Evolutionary conservation across 2,329 filamentous ascomycete genomes (phyloP), one percentile per base, ranked within the genome.

Genomic region (Penicillium sp.): DNA sequence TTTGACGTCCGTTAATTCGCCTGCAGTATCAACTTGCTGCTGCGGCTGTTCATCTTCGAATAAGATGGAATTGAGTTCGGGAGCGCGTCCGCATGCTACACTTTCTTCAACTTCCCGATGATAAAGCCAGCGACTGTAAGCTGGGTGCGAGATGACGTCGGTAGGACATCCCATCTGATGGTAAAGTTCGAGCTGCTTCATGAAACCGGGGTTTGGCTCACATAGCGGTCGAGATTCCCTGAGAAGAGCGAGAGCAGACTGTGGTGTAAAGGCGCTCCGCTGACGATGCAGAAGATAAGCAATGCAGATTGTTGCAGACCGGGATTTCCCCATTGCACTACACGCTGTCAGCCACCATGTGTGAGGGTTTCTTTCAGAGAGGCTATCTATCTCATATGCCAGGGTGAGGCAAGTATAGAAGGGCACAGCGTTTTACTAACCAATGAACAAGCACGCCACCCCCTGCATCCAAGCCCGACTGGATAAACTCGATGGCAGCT

Each of bases 271-370:
- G 68, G 87, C 83, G 69, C 85, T 86, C 77, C 86, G 88, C 66
- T 78, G 70, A 56, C 66, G 70, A 66, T 85, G 83, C 76, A 98
- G 90, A 55, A 98, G 83, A 77, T 93, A 98, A 64, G 95, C 94
- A 61, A 96, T 85, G 58, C 92, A 85, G 67, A 91, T 87, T 35
- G 92, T 90, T 67, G 94, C 91, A 52, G 94, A 98, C 62, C 95
- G 91, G 38, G 93, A 97, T 79, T 96, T 96, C 57, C 95, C 95
- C 88, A 97, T 97, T 23, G 93, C 94, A 84, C 95, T 97, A 55
- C 79, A 48, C 26, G 23, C 11, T 23, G 53, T 66, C 50, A 66
- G 62, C 46, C 29, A 56, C 17, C 6, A 15, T 38, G 13, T 38
- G 8, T 9, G 11, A 41, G 35, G 35, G 11, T 15, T 41, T 41